These are phyloP conservation scores for Teratosphaeria epicoccoides DNA, from an alignment of 2,329 filamentous ascomycete species.

Conservation along the genomic window DNA sequence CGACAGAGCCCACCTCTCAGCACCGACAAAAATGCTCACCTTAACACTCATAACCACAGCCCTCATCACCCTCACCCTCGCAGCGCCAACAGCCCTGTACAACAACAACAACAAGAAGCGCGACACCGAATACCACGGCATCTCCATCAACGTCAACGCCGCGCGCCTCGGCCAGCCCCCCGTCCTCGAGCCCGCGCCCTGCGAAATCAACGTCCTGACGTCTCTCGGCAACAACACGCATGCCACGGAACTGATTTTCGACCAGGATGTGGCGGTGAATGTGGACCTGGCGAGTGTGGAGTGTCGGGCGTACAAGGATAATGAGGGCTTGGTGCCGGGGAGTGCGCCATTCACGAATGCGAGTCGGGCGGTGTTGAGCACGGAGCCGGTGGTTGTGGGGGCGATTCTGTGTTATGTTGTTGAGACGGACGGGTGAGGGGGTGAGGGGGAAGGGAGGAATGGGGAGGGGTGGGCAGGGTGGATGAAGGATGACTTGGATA, in stretches of 20 bases:
- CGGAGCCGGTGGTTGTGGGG: background rate
- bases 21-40: background rate
- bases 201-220: conserved; percentile 11
- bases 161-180: background rate
- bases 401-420: conserved; percentile 1
- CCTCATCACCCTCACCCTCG: background rate
- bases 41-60: background rate
- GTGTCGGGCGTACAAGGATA: conserved; percentile 12
- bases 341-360: conserved; percentile 16
- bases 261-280: conserved; percentile 2
- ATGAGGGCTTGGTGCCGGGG: conserved; percentile 5
- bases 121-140: conserved; percentile 8
- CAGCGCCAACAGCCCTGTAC: background rate
- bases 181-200: conserved; percentile 7
- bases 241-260: conserved; percentile 7
- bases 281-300: conserved; percentile 9
- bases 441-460: background rate
- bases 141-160: conserved; percentile 8
- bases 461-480: background rate
- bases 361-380: background rate
- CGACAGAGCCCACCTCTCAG: background rate
- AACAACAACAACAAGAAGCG: background rate
- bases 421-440: background rate
- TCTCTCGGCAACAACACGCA: conserved; percentile 1
- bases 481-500: background rate